Base-by-base conservation (phyloP, 257 asterid genomes). In the Fraxinus pennsylvanica region DNA sequence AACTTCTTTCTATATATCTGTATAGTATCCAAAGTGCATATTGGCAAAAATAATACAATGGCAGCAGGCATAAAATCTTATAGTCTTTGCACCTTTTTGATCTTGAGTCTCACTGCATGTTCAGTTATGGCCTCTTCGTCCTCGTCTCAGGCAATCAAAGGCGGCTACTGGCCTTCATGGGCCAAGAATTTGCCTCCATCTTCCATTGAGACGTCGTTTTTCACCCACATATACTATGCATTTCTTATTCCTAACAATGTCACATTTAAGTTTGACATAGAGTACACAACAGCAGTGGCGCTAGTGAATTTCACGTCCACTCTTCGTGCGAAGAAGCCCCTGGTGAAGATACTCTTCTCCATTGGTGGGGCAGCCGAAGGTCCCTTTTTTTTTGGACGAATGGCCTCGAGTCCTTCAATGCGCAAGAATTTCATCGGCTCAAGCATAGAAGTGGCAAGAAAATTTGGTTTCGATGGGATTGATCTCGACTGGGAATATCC, bases 401-500 rank as follows among this genome's bases (percentile, higher is more conserved):
- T 94, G 90, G 96, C 88, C 0, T 81, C 94, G 2, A 27, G 21
- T 45, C 6, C 85, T 2, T 14, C 82, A 30, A 61, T 84, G 0
- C 87, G 95, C 5, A 68, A 75, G 52, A 75, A 32, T 7, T 94
- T 94, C 87, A 85, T 94, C 41, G 74, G 33, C 3, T 90, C 97
- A 0, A 91, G 86, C 88, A 89, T 94, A 25, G 78, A 85, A 10
- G 90, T 86, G 1, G 98, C 97, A 0, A 76, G 97, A 32, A 83
- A 80, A 22, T 90, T 74, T 39, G 88, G 86, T 36, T 94, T 92
- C 25, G 91, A 92, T 9, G 98, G 98, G 41, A 70, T 91, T 14
- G 98, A 94, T 78, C 84, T 94, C 5, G 97, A 94, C 68, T 94
- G 97, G 94, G 97, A 94, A 80, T 87, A 41, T 41, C 98, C 98